These are phyloP conservation scores for Hypoxylon trugodes DNA, from an alignment of 495 filamentous ascomycete genomes.

Conservation along the genomic window DNA sequence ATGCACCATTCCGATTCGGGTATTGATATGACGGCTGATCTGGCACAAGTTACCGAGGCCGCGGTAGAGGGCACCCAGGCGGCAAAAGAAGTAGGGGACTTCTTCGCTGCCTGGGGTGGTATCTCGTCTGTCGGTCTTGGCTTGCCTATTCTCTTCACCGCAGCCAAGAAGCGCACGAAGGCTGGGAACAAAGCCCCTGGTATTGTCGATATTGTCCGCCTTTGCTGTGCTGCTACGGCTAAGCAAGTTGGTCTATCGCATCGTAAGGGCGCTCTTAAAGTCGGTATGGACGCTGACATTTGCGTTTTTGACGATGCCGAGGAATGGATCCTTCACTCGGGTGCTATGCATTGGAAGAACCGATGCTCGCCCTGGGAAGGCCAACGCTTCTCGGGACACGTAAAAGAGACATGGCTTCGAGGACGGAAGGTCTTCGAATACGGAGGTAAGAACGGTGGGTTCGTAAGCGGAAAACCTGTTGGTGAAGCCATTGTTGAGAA, in stretches of 20 bases:
- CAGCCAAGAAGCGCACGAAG: conserved; percentile 64
- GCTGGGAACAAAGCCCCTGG: conserved; percentile 54
- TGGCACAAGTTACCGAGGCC: not conserved
- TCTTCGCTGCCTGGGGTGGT: conserved; percentile 96
- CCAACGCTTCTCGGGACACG: conserved; percentile 77
- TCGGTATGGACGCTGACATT: conserved; percentile 91
- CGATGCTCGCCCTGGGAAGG: conserved; percentile 95
- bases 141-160: conserved; percentile 89
- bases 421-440: conserved; percentile 76
- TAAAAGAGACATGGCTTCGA: conserved; percentile 89
- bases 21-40: conserved; percentile 53
- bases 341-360: conserved; percentile 91
- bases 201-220: conserved; percentile 79
- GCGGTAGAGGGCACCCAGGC: not conserved
- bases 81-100: conserved; percentile 68
- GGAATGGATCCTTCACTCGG: conserved; percentile 71
- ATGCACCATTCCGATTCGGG: conserved; percentile 58
- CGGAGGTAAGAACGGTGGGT: conserved; percentile 50
- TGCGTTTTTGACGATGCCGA: conserved; percentile 89
- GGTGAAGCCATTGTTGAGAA: conserved; percentile 56
- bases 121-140: conserved; percentile 94
- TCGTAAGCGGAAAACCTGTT: conserved; percentile 48
- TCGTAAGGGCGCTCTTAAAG: conserved; percentile 81
- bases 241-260: conserved; percentile 87
- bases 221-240: conserved; percentile 89